phyloP scores from a whole-genome alignment of 805 yeast genomes.

The Ascoidea rubescens region DNA sequence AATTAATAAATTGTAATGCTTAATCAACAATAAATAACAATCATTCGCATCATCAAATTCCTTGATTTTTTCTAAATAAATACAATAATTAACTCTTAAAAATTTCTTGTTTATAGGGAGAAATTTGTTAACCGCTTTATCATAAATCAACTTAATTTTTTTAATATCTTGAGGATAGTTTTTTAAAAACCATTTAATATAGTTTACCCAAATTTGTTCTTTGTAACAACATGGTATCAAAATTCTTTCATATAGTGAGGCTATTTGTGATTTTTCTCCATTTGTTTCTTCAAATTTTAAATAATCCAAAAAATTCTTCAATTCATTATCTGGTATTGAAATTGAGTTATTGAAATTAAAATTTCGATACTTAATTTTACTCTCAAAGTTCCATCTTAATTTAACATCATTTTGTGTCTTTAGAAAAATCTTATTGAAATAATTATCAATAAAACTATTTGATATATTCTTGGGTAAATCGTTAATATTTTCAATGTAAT shows the following conservation, averaged over 20 bases:
- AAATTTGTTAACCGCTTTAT: constrained; percentile 33
- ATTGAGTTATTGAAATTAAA: constrained; percentile 32
- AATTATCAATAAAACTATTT: constrained; percentile 27
- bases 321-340: constrained; percentile 24
- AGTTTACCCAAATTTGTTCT: constrained; percentile 57
- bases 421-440: constrained; percentile 27
- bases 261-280: constrained; percentile 19
- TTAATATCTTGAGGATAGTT: constrained; percentile 16
- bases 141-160: constrained; percentile 29
- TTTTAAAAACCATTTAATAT: constrained; percentile 36
- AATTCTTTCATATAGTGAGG: constrained; percentile 55
- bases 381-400: constrained; percentile 61
- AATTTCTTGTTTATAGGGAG: constrained; percentile 14
- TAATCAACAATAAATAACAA: too few relatives aligned
- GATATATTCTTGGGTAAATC: constrained; percentile 24
- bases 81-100: constrained; percentile 6
- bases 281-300: constrained; percentile 26
- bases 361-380: constrained; percentile 38
- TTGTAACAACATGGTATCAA: constrained; percentile 51
- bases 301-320: constrained; percentile 48
- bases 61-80: constrained; percentile 5
- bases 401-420: constrained; percentile 38
- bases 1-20: too few relatives aligned
- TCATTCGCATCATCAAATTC: background rate
- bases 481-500: constrained; percentile 9